These are phyloP conservation scores for Salpingoeca rosetta DNA, from an alignment of 78 protist species.

Conservation along the genomic window DNA sequence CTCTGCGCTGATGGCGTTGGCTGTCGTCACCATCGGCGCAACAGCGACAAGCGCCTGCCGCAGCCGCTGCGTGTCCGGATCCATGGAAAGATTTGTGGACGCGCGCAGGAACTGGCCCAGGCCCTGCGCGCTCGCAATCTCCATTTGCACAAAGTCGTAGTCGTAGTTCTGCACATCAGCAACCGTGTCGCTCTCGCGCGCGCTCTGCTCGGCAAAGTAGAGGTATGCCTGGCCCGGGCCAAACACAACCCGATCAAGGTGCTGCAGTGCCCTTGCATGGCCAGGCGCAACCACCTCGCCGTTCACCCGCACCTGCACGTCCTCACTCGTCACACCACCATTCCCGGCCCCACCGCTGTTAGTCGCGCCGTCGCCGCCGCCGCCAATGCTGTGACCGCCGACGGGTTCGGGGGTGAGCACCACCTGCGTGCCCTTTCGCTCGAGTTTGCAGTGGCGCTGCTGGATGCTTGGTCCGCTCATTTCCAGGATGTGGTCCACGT, in stretches of 20 bases:
- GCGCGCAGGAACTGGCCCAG: not conserved
- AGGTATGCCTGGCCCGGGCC: not conserved
- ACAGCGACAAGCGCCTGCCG: not conserved
- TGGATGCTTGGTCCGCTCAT: not conserved
- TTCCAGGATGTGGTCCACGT: not conserved
- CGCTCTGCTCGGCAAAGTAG: not conserved
- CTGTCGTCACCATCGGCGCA: not conserved
- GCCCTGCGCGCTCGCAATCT: not conserved
- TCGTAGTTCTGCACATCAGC: not conserved
- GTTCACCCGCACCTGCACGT: not conserved
- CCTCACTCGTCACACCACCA: too few relatives aligned
- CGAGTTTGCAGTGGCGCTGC: not conserved
- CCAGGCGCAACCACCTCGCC: not conserved
- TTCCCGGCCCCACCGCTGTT: not conserved
- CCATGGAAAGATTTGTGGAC: not conserved
- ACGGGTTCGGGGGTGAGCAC: not conserved
- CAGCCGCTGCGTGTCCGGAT: not conserved
- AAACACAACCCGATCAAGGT: not conserved
- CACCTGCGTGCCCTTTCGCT: not conserved
- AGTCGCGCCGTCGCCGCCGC: too few relatives aligned
- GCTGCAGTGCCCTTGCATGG: not conserved
- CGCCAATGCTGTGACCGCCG: too few relatives aligned
- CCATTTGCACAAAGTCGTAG: not conserved
- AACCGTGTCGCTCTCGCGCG: not conserved
- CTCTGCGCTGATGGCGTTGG: slow-evolving; percentile 12